phyloP scores from a whole-genome alignment of 2,329 filamentous ascomycete species.

The Ophiostoma himal-ulmi region DNA sequence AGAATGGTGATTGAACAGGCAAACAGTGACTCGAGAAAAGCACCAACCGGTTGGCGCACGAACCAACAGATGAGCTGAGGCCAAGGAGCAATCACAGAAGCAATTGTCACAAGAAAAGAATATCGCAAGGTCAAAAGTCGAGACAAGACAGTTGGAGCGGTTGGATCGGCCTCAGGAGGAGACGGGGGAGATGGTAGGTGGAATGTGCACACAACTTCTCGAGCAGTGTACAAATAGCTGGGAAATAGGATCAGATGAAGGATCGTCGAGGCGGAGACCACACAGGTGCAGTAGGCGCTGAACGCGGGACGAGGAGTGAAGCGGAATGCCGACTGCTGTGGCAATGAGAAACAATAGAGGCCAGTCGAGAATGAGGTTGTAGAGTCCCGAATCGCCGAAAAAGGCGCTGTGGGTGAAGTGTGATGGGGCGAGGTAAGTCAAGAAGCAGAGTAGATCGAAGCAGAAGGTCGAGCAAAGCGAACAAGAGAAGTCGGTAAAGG shows the following conservation, averaged over 20 bases:
- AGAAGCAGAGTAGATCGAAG: background rate
- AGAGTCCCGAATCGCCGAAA: background rate
- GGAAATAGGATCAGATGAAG: constrained; percentile 13
- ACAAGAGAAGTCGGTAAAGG: constrained; percentile 16
- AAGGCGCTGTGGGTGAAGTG: constrained; percentile 5
- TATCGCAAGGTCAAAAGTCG: background rate
- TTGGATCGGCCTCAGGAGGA: constrained; percentile 1
- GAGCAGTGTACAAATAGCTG: constrained; percentile 2
- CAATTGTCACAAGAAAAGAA: background rate
- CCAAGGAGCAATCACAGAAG: background rate
- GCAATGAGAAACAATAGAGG: background rate
- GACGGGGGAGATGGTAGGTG: background rate
- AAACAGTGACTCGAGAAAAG: background rate
- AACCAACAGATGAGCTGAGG: background rate
- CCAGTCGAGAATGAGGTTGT: background rate
- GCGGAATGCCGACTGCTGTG: background rate
- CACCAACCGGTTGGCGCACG: constrained; percentile 4
- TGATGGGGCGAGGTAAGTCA: background rate
- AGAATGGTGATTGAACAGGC: background rate
- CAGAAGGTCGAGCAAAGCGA: background rate
- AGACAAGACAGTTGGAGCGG: background rate
- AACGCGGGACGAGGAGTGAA: background rate
- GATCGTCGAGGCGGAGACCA: constrained; percentile 15
- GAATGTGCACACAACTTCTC: background rate
- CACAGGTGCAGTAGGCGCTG: background rate